A percentile compares a stretch with the other conserved stretches of the same genome.
These are phyloP conservation scores for Telopea speciosissima DNA, from an alignment of 177 flowering plant species.

Conservation along the genomic window DNA sequence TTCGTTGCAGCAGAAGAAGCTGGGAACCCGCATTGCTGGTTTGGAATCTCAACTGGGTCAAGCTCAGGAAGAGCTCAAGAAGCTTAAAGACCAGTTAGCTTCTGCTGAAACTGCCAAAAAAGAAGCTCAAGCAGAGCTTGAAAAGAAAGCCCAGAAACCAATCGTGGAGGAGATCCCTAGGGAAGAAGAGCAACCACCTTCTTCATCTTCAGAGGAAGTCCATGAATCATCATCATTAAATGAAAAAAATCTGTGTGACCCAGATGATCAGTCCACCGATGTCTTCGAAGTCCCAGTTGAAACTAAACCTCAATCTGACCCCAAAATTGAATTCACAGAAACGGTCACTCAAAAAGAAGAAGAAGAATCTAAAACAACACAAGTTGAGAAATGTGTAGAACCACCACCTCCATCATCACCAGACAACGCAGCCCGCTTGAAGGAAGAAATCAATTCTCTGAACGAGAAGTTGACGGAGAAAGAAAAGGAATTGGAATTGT, in stretches of 20 bases:
- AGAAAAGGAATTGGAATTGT: slow-evolving; percentile 37
- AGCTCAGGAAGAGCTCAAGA: slow-evolving; percentile 62
- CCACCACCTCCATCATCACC: slow-evolving; percentile 3
- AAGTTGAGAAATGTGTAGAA: slow-evolving; percentile 17
- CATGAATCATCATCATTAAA: slow-evolving; percentile 16
- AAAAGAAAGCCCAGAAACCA: slow-evolving; percentile 36
- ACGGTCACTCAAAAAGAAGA: slow-evolving; percentile 20
- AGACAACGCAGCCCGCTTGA: slow-evolving; percentile 30
- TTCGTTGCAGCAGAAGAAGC: slow-evolving; percentile 49
- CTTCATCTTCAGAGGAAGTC: slow-evolving; percentile 15
- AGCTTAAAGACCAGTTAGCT: slow-evolving; percentile 50
- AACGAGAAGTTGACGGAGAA: slow-evolving; percentile 43
- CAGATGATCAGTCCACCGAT: slow-evolving; percentile 42
- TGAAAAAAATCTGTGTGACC: slow-evolving; percentile 2
- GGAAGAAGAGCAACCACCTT: slow-evolving; percentile 7
- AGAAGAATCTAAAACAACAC: slow-evolving; percentile 15
- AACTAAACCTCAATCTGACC: slow-evolving; percentile 16
- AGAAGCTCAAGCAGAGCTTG: slow-evolving; percentile 56
- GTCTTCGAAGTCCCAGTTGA: slow-evolving; percentile 67
- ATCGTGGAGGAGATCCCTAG: background rate
- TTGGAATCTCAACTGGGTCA: slow-evolving; percentile 61
- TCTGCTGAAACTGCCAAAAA: slow-evolving; percentile 72
- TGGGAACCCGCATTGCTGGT: slow-evolving; percentile 56
- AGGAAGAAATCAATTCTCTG: slow-evolving; percentile 42
- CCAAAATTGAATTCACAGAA: slow-evolving; percentile 17